Base-by-base conservation (phyloP, 495 filamentous ascomycete species). In the Xylaria longipes region DNA sequence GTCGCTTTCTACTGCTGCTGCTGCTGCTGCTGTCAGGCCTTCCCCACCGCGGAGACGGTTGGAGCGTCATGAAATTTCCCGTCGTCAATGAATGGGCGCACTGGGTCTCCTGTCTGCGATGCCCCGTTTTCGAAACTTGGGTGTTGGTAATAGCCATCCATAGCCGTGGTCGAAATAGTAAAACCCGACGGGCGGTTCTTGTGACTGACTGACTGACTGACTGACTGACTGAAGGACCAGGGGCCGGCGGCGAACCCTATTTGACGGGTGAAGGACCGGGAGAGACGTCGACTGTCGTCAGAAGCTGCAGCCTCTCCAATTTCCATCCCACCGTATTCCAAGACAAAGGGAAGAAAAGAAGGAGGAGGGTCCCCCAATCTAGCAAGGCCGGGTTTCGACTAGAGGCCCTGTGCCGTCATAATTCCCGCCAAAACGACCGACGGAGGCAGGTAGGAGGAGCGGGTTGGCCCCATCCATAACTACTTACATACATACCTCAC, bases 231-330 rank as follows among this genome's bases (percentile, higher is more conserved):
- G 17, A 50, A 33, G 29, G 31, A 46, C 37, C n/a, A 41, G 41
- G 58, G 68, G 43, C 45, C 58, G 68, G 46, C 62, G 68, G 52
- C 58, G 58, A 70, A 54, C 61, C 68, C 58, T 70, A 70, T 70
- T 70, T 56, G 68, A 70, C 37, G 57, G 15, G 6, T 64, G 58
- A 64, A 48, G 46, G 29, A 25, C 45, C n/a, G 31, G 20, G 63
- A 33, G 41, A 65, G 63, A 66, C 45, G 12, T 52, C 45, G 41
- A 65, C 12, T 25, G 68, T 70, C 68, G 57, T 70, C 56, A 35
- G 41, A 61, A 22, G 48, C 58, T 50, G 57, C 56, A 50, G 54
- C 37, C 54, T 69, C 57, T 63, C 46, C 48, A 56, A 46, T 41
- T 41, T 54, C 48, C 37, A 27, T 45, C 60, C 60, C 60, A 41